Percentiles rank a stretch among this genome's conserved stretches.
These are phyloP conservation scores for Venturia effusa DNA, from an alignment of 2,329 filamentous ascomycete genomes.

Conservation along the genomic window DNA sequence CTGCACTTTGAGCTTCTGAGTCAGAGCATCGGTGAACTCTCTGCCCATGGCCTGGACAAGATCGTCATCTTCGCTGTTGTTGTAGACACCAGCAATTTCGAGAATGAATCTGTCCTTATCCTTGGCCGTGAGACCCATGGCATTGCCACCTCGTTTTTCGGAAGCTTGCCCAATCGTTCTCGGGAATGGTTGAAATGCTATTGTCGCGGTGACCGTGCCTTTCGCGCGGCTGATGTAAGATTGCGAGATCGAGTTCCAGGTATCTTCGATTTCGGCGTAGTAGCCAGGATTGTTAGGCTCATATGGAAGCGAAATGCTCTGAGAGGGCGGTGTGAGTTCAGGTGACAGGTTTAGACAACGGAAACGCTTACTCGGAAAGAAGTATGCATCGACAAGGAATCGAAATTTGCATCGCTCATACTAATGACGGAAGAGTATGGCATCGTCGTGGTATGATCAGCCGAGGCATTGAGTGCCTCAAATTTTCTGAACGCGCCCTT, in stretches of 20 bases:
- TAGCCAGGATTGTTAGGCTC: constrained; percentile 21
- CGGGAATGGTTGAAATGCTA: constrained; percentile 26
- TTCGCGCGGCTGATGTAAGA: constrained; percentile 18
- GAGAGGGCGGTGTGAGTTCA: constrained; percentile 23
- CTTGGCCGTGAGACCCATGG: constrained; percentile 7
- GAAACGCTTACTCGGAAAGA: constrained; percentile 23
- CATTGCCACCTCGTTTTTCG: constrained; percentile 8
- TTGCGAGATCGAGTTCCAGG: constrained; percentile 19
- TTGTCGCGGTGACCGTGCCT: constrained; percentile 18
- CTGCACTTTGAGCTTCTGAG: constrained; percentile 6
- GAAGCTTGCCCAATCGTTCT: constrained; percentile 14
- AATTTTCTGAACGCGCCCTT: constrained; percentile 23
- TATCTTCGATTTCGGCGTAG: constrained; percentile 24
- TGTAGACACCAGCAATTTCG: constrained; percentile 16
- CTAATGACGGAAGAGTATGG: constrained; percentile 37
- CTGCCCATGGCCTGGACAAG: constrained; percentile 5
- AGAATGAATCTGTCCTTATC: constrained; percentile 17
- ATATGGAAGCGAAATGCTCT: constrained; percentile 18
- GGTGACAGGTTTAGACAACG: constrained; percentile 21
- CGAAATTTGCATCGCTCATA: constrained; percentile 28
- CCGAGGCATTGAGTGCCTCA: constrained; percentile 19
- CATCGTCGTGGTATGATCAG: constrained; percentile 27
- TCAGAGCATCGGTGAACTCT: constrained; percentile 14
- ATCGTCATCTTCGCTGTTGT: constrained; percentile 15
- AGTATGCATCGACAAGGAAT: constrained; percentile 14